phyloP scores from a whole-genome alignment of 768 basidiomycete genomes.

The Chalciporus chontae region DNA sequence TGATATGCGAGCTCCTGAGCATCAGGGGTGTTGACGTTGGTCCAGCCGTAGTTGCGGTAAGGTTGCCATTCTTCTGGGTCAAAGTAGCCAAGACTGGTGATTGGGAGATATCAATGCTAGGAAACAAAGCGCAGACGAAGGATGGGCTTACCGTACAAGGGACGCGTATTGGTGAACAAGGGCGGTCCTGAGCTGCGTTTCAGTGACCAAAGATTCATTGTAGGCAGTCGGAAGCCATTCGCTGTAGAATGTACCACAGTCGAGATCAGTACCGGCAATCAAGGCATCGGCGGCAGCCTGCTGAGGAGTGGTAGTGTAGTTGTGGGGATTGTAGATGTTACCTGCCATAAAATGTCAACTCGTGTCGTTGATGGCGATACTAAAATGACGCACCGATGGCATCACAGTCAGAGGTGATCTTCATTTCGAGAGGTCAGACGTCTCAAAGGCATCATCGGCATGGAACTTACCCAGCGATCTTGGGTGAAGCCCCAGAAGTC shows the following conservation, averaged over 20 bases:
- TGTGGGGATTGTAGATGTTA: slow-evolving; percentile 48
- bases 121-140: neutral
- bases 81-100: slow-evolving; percentile 51
- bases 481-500: slow-evolving; percentile 51
- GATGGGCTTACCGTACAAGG: slow-evolving; percentile 41
- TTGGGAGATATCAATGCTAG: neutral
- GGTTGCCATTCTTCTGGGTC: slow-evolving; percentile 41
- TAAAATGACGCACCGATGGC: slow-evolving; percentile 25
- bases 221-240: slow-evolving; percentile 45
- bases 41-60: slow-evolving; percentile 47
- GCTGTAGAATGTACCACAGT: slow-evolving; percentile 50
- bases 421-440: neutral
- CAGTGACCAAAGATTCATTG: slow-evolving; percentile 44
- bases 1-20: slow-evolving; percentile 48
- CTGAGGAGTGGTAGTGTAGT: slow-evolving; percentile 41
- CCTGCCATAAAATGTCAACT: slow-evolving; percentile 3
- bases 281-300: slow-evolving; percentile 49
- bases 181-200: slow-evolving; percentile 41
- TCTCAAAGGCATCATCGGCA: neutral
- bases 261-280: slow-evolving; percentile 52
- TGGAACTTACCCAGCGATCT: slow-evolving; percentile 43
- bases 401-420: slow-evolving; percentile 50
- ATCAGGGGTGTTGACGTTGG: slow-evolving; percentile 43
- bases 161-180: slow-evolving; percentile 49
- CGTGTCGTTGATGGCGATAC: neutral